Conservation (phyloP, 2,329 filamentous ascomycete genomes). For the Claviceps lovelessii region DNA sequence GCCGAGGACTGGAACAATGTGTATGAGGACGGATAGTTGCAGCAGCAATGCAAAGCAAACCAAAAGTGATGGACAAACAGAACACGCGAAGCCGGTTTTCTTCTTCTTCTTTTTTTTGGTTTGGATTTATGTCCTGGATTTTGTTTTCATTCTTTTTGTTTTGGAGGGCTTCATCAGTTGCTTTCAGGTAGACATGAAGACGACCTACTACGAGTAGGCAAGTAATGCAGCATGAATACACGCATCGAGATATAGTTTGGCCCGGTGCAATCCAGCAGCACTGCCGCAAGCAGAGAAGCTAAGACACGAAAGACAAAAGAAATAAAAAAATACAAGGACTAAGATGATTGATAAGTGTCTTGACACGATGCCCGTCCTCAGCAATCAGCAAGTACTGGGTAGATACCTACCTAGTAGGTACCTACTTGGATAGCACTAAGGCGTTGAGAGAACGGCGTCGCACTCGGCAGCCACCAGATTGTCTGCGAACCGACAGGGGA, state of each 20-base stretch:
- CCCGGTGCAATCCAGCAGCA: too few species aligned
- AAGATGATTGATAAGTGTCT: too few species aligned
- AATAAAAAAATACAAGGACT: too few species aligned
- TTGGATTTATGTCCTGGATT: background rate
- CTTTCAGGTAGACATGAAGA: background rate
- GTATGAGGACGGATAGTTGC: background rate
- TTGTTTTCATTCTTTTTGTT: too few species aligned
- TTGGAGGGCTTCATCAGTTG: background rate
- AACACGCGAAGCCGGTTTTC: background rate
- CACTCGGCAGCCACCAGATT: background rate
- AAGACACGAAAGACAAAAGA: too few species aligned
- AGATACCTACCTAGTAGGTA: too few species aligned
- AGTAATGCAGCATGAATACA: background rate
- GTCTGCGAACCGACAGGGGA: background rate
- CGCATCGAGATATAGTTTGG: background rate
- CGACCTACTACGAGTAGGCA: background rate
- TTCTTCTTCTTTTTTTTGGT: too few species aligned
- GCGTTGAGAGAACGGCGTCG: background rate
- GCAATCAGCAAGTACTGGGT: too few species aligned
- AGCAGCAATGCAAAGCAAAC: background rate
- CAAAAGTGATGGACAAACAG: background rate
- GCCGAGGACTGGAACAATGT: background rate
- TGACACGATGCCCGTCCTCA: too few species aligned
- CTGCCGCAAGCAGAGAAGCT: too few species aligned
- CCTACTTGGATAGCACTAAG: background rate